A percentile compares a stretch with the other conserved stretches of the same genome.
These are phyloP conservation scores for Hsuehochloa calcarea DNA, from an alignment of 176 grass and related monocot genomes.

Conservation along the genomic window DNA sequence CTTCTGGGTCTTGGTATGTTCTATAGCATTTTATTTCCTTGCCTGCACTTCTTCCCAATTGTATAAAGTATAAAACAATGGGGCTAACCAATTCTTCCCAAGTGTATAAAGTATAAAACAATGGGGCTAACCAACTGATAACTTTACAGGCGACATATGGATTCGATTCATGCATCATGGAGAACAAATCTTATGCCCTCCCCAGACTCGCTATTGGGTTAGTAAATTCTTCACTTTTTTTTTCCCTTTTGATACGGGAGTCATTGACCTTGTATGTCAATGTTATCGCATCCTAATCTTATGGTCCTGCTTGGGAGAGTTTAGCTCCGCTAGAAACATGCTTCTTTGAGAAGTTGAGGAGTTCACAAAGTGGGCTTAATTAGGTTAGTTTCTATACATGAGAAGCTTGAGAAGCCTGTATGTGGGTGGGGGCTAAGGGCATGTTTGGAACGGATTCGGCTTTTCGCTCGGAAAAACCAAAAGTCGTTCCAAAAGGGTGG, in stretches of 20 bases:
- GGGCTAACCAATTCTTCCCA: background rate
- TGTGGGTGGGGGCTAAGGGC: too few relatives aligned
- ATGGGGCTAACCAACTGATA: background rate
- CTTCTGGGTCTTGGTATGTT: slow-evolving; percentile 59
- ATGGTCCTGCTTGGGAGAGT: background rate
- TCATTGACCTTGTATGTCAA: background rate
- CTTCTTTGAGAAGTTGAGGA: too few relatives aligned
- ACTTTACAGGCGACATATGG: slow-evolving; percentile 54
- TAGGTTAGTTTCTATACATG: too few relatives aligned
- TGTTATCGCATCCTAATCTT: background rate
- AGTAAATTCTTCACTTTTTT: background rate
- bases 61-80: background rate
- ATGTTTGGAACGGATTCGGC: too few relatives aligned
- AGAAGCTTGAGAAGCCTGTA: too few relatives aligned
- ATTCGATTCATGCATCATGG: slow-evolving; percentile 75
- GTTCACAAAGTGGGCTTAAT: too few relatives aligned
- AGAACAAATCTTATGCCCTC: slow-evolving; percentile 47
- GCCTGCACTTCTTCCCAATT: background rate
- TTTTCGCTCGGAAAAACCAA: too few relatives aligned
- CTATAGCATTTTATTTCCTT: background rate
- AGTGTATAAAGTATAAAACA: background rate
- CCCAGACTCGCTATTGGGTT: slow-evolving; percentile 57
- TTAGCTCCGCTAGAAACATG: background rate
- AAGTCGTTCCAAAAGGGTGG: too few relatives aligned
- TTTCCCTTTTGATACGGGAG: background rate